Base-by-base conservation (phyloP, 768 basidiomycete species). In the Boletus bicolor region DNA sequence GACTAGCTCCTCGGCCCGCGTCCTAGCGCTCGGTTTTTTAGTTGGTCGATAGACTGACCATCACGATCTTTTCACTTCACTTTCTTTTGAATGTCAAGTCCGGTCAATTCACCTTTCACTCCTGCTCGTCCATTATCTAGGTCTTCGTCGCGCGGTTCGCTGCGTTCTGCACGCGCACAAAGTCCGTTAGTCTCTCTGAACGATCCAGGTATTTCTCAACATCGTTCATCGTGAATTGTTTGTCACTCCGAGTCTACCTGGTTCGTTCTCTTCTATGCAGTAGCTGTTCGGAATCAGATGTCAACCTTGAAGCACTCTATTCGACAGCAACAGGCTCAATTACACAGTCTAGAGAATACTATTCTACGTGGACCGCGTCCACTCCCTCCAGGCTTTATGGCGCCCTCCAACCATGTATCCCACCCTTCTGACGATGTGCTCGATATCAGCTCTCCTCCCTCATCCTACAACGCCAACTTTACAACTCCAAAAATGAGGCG, bases 251-350 rank as follows among this genome's bases (percentile, higher is more conserved):
- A 56, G 21, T 53, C 50, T 43, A 61, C 49, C 54, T 53, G 63
- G 64, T 71, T 67, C 68, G 59, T 63, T 65, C 56, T 56, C 41
- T 64, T 67, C 58, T 56, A 57, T 64, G 48, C 64, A 92, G 90
- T 91, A 66, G 81, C 84, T 58, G 77, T 91, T 51, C 83, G 90
- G 53, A 85, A 82, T 63, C 89, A 91, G 57, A 85, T 92, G 73
- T 89, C 88, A 61, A 85, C 84, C 39, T 73, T 92, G 65, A 91
- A 87, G 72, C 90, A 92, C 68, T 82, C 79, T 67, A 92, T 92
- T 63, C 76, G 90, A 58, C 89, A 91, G 63, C 87, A 92, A 66
- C 88, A 91, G 75, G 89, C 89, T 19, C 88, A 91, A 63, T 70
- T 91, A 36, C 80, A 85, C 61, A 77, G 66, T 38, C 80, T 91